Evolutionary conservation across 306 rosid genomes (phyloP).

Genomic region (Vicia villosa): DNA sequence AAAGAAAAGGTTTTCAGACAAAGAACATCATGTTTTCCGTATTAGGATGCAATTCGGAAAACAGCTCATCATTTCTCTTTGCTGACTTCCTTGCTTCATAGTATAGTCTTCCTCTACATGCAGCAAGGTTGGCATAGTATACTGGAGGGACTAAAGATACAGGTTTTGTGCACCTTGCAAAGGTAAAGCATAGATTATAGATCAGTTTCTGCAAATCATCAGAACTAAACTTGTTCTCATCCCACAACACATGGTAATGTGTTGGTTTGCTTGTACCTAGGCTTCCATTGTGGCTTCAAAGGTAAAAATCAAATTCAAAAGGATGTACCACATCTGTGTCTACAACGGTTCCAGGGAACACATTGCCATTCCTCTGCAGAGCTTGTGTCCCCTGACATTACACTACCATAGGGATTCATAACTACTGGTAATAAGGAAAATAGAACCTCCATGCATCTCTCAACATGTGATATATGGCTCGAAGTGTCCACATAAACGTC

Average conservation of each 20-base stretch:
- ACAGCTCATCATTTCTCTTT: slow-evolving; percentile 15
- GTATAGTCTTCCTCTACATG: slow-evolving; percentile 72
- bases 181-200: slow-evolving; percentile 71
- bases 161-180: slow-evolving; percentile 82
- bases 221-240: slow-evolving; percentile 66
- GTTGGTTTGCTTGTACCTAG: slow-evolving; percentile 88
- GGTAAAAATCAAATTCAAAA: slow-evolving; percentile 76
- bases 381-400: no score
- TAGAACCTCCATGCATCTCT: no score
- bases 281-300: slow-evolving; percentile 68
- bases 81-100: slow-evolving; percentile 47
- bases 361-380: no score
- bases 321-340: slow-evolving; percentile 67
- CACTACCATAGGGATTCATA: no score
- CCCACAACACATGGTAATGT: slow-evolving; percentile 75
- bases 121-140: slow-evolving; percentile 82
- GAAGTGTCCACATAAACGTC: no score
- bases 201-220: slow-evolving; percentile 69
- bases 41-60: slow-evolving; percentile 53
- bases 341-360: slow-evolving; percentile 82
- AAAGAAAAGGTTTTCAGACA: slow-evolving; percentile 37
- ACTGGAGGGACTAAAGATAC: slow-evolving; percentile 83
- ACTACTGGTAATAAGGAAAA: no score
- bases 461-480: no score
- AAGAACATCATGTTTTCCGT: slow-evolving; percentile 65